Evolutionary conservation across 1,284 basidiomycete species (phyloP), one percentile per base, ranked within the genome.

Genomic region (Rhodotorula sp.): DNA sequence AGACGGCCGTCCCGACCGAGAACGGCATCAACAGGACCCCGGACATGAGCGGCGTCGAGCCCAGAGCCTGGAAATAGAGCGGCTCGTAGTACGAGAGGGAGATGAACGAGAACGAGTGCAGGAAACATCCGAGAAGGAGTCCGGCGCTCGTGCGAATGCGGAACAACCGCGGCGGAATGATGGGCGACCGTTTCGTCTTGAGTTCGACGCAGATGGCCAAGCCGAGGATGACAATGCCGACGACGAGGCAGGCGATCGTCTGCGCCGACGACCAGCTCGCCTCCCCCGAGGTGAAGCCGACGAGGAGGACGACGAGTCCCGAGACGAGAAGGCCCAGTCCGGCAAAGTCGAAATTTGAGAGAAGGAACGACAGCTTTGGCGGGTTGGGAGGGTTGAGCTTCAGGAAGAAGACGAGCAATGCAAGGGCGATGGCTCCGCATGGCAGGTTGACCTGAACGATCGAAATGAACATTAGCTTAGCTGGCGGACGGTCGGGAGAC

Each of bases 131-230:
- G 46, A 90, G 77, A 18, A 93, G 82, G 52, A 92, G 81, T 46
- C 90, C 83, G 1, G 83, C 84, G 0, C 90, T 91, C 3, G 91
- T 93, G 29, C 91, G 86, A 3, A 89, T 91, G 86, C 90, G 59
- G 84, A 94, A 92, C 48, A 93, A 79, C 6, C 91, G 86, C 12
- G 90, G 88, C 14, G 92, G 91, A 12, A 97, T 83, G 73, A 96
- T 91, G 0, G 92, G 89, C 8, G 88, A 88, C 18, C 90, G 86
- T 60, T 84, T 88, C 0, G 92, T 95, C 71, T 82, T 47, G 15
- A 62, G 71, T 79, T 93, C 92, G 77, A 91, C 90, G 47, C 89
- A 75, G 8, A 84, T 85, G 20, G 87, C 88, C 0, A 80, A 74
- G 6, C 89, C 57, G 29, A 95, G 83, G 2, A 90, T 73, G 1